phyloP scores from a whole-genome alignment of 73 alveolate genomes.

The Urostyla sp. region DNA sequence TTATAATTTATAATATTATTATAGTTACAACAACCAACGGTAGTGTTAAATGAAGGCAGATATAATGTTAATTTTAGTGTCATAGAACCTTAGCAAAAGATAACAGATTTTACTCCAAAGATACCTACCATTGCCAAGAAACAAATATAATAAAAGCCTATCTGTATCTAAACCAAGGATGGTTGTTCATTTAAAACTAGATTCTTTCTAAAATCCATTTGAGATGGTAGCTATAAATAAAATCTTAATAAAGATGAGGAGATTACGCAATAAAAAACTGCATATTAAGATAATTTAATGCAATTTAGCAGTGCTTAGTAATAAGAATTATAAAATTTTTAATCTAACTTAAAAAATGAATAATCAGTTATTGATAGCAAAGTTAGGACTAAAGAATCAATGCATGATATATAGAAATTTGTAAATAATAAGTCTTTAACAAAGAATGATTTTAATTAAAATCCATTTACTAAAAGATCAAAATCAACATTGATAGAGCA shows the following conservation, averaged over 20 bases:
- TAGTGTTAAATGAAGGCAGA: slow-evolving; percentile 31
- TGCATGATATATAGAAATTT: neutral
- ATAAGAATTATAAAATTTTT: slow-evolving; percentile 3
- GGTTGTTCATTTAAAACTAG: slow-evolving; percentile 14
- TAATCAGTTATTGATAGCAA: slow-evolving; percentile 7
- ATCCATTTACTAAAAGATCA: neutral
- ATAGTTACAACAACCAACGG: slow-evolving; percentile 27
- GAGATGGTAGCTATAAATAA: neutral
- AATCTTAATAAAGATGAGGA: neutral
- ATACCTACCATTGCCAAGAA: slow-evolving; percentile 1
- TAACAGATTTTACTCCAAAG: slow-evolving; percentile 2
- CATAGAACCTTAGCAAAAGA: neutral
- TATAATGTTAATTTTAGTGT: slow-evolving; percentile 20
- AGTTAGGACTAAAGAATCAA: neutral
- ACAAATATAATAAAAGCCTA: neutral
- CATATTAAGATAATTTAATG: too few species aligned
- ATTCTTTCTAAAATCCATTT: too few species aligned
- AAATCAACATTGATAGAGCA: slow-evolving; percentile 8
- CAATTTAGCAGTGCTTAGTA: too few species aligned
- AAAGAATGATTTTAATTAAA: neutral
- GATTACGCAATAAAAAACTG: too few species aligned
- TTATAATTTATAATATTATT: neutral
- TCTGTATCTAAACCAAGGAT: neutral
- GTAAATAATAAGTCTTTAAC: neutral
- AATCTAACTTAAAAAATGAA: slow-evolving; percentile 3